Evolutionary conservation across 148 eudicot genomes (phyloP), one percentile per base, ranked within the genome.

Genomic region (Talinum fruticosum): DNA sequence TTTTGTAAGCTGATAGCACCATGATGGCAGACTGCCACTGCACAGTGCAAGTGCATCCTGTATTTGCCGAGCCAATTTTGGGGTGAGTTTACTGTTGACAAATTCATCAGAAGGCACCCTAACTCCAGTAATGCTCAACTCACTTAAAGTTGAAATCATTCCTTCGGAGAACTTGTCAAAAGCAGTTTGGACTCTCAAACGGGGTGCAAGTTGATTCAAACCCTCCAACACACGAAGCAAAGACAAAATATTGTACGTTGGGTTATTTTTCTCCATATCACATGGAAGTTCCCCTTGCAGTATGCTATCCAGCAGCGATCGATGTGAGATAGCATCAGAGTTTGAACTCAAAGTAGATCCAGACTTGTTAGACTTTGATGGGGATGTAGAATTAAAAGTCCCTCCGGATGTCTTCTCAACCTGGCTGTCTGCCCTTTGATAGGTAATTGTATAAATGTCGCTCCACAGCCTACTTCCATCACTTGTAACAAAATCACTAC

Each of bases 1-100:
- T 82, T 89, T 96, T 23, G 98, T 93, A 84, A 96, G 79, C 83
- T 96, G 99, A 81, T 91, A 89, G 85, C 99, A 96, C 99, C 99
- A 96, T 12, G 98, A 88, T 13, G 99, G 99, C 75, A 96, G 97
- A 86, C 95, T 90, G 38, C 98, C 99, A 85, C 98, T 93, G 79
- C 97, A 93, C 49, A 96, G 89, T 19, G 99, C 99, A 75, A 96
- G 98, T 26, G 97, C 97, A 84, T 96, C 99, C 83, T 96, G 99
- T 53, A 96, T 96, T 77, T 93, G 99, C 54, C 99, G 82, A 74
- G 99, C 91, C 85, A 96, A 81, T 77, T 96, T 96, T 54, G 99
- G 99, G 64, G 99, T 93, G 57, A 96, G 95, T 86, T 96, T 96
- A 66, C 85, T 89, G 77, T 83, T 96, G 44, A 93, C 84, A 79